Evolutionary conservation across 2,329 filamentous ascomycete species (phyloP).

Genomic region (Cyphellophora attinorum): DNA sequence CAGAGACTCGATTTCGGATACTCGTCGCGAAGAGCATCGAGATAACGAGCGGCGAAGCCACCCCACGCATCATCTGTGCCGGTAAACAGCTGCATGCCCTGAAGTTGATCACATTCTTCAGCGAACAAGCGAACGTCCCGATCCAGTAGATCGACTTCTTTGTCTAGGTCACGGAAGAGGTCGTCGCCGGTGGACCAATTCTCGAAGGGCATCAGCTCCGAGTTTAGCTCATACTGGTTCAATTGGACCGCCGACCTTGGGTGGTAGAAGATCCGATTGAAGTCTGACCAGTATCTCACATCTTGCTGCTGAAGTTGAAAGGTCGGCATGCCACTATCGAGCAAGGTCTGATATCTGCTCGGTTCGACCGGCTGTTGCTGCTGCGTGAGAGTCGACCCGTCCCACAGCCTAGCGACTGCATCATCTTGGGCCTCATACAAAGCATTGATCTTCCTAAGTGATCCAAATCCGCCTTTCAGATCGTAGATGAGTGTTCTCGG

Average conservation of each 20-base stretch:
- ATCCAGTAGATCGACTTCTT: constrained; percentile 78
- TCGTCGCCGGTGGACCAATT: constrained; percentile 65
- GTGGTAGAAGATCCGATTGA: constrained; percentile 84
- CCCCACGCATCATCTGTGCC: constrained; percentile 72
- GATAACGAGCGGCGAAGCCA: constrained; percentile 62
- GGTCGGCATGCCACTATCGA: constrained; percentile 60
- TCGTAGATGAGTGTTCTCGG: constrained; percentile 91
- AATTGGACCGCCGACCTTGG: constrained; percentile 79
- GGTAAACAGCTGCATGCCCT: constrained; percentile 71
- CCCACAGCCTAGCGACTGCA: constrained; percentile 32
- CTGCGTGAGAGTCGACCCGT: constrained; percentile 45
- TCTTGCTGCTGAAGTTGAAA: constrained; percentile 56
- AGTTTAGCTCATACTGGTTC: constrained; percentile 77
- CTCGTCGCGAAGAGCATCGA: constrained; percentile 76
- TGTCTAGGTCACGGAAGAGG: constrained; percentile 62
- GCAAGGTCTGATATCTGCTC: constrained; percentile 67
- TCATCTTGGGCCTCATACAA: constrained; percentile 58
- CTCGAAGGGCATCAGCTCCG: constrained; percentile 71
- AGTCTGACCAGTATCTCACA: constrained; percentile 96
- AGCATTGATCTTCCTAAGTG: constrained; percentile 76
- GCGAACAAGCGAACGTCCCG: constrained; percentile 80
- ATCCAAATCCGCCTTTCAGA: constrained; percentile 85
- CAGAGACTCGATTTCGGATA: constrained; percentile 80
- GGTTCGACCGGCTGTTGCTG: constrained; percentile 57
- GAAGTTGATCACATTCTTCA: constrained; percentile 88